A percentile compares a stretch with the other conserved stretches of the same genome.
Conservation (phyloP, 176 grass and related monocot genomes). For the Oryza officinalis region DNA sequence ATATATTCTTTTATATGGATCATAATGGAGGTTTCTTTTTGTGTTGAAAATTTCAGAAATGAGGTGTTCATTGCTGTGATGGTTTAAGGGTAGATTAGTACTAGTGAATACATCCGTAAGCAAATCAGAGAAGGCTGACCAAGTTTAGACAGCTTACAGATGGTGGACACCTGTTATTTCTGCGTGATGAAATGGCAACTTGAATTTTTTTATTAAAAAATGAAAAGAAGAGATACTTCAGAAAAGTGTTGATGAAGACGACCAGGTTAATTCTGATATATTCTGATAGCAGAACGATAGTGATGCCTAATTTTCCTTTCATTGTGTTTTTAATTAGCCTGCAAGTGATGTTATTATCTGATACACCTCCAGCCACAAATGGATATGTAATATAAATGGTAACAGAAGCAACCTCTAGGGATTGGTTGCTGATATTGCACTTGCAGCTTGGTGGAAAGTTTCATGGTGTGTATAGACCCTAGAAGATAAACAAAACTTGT, state of each 20-base stretch:
- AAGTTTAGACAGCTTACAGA: neutral
- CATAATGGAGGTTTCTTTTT: conserved; percentile 7
- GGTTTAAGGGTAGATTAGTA: neutral
- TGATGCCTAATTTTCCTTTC: neutral
- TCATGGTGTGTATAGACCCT: neutral
- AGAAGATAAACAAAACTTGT: conserved; percentile 14
- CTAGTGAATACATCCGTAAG: neutral
- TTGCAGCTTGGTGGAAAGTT: conserved; percentile 17
- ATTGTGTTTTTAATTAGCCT: neutral
- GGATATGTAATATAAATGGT: neutral
- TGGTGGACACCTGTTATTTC: conserved; percentile 40
- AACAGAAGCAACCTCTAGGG: conserved; percentile 17
- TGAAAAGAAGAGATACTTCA: neutral
- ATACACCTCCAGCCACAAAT: neutral
- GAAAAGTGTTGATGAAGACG: neutral
- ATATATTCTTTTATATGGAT: neutral
- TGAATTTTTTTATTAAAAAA: neutral
- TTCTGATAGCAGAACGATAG: neutral
- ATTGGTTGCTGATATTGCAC: conserved; percentile 22
- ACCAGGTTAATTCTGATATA: conserved; percentile 14
- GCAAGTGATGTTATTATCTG: conserved; percentile 32
- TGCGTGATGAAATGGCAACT: neutral
- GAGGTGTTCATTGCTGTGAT: neutral
- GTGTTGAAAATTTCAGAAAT: neutral
- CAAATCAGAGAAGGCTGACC: neutral